A percentile compares a stretch with the other conserved stretches of the same genome.
phyloP scores from a whole-genome alignment of 1,139 yeast genomes.

The Candida frijolesensis region DNA sequence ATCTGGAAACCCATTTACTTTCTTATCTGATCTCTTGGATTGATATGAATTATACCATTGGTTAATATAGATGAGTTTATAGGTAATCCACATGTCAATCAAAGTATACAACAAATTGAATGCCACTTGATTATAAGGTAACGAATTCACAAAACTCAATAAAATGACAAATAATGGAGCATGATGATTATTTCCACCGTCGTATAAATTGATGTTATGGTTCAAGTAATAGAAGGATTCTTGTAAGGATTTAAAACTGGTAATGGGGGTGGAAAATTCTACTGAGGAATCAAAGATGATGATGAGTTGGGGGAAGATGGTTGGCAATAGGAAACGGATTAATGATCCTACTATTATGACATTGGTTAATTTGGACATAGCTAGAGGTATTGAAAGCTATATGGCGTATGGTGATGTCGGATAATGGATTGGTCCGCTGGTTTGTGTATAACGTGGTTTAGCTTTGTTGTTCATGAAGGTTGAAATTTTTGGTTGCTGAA shows the following conservation, averaged over 20 bases:
- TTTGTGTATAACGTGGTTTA: not conserved
- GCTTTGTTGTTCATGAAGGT: not conserved
- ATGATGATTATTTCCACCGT: slow-evolving; percentile 87
- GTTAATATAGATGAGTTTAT: slow-evolving; percentile 43
- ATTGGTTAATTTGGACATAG: slow-evolving; percentile 25
- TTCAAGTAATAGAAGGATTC: slow-evolving; percentile 77
- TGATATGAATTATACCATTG: slow-evolving; percentile 40
- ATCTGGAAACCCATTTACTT: slow-evolving; percentile 30
- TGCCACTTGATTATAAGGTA: slow-evolving; percentile 23
- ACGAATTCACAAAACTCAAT: slow-evolving; percentile 40
- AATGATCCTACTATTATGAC: slow-evolving; percentile 34
- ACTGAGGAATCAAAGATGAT: slow-evolving; percentile 43
- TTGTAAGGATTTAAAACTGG: slow-evolving; percentile 64
- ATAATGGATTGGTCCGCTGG: not conserved
- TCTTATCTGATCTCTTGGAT: slow-evolving; percentile 20
- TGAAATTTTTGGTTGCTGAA: not conserved
- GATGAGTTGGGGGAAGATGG: slow-evolving; percentile 34
- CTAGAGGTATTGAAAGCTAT: not conserved
- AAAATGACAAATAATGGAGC: slow-evolving; percentile 68
- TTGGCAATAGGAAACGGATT: slow-evolving; percentile 35
- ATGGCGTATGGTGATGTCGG: not conserved
- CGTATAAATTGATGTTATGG: slow-evolving; percentile 68
- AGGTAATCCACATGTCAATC: slow-evolving; percentile 44
- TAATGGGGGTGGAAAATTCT: slow-evolving; percentile 78
- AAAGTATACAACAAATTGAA: slow-evolving; percentile 42